A percentile compares a stretch with the other conserved stretches of the same genome.
Evolutionary conservation across 2,329 filamentous ascomycete species (phyloP).

Genomic region (Lasiodiplodia sp.): DNA sequence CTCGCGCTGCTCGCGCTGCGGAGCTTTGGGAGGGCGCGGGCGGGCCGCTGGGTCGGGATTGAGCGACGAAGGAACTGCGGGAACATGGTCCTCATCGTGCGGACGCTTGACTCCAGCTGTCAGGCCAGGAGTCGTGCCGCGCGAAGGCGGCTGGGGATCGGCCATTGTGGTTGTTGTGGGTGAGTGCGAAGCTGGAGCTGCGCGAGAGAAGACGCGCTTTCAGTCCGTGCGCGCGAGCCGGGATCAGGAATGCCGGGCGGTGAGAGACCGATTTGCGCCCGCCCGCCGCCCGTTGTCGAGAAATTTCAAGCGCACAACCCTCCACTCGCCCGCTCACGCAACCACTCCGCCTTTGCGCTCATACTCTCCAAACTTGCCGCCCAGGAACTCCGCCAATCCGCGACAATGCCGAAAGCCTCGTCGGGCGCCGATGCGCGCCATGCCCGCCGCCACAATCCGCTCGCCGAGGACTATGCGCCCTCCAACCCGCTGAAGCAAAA

Average conservation of each 20-base stretch:
- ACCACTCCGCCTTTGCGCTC: background rate
- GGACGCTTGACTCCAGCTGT: conserved; percentile 25
- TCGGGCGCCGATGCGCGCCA: conserved; percentile 62
- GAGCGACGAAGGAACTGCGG: conserved; percentile 75
- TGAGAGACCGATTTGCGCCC: conserved; percentile 6
- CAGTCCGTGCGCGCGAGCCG: background rate
- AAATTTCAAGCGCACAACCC: conserved; percentile 29
- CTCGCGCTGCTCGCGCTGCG: conserved; percentile 53
- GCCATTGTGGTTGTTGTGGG: conserved; percentile 40
- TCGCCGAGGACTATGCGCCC: conserved; percentile 85
- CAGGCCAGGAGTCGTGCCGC: conserved; percentile 45
- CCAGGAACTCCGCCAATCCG: background rate
- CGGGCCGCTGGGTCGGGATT: conserved; percentile 63
- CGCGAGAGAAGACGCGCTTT: background rate
- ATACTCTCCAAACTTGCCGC: background rate
- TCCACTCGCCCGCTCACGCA: background rate
- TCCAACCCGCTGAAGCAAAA: conserved; percentile 75
- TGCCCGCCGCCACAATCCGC: conserved; percentile 82
- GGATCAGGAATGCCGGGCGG: background rate
- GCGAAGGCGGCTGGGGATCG: conserved; percentile 43
- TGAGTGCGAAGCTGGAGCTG: conserved; percentile 7
- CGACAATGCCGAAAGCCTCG: conserved; percentile 79
- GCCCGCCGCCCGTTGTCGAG: conserved; percentile 3
- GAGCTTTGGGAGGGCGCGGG: conserved; percentile 49
- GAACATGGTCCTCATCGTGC: conserved; percentile 50